Evolutionary conservation across 2,329 filamentous ascomycete species (phyloP), one percentile per base, ranked within the genome.

Genomic region (Colletotrichum tabaci): DNA sequence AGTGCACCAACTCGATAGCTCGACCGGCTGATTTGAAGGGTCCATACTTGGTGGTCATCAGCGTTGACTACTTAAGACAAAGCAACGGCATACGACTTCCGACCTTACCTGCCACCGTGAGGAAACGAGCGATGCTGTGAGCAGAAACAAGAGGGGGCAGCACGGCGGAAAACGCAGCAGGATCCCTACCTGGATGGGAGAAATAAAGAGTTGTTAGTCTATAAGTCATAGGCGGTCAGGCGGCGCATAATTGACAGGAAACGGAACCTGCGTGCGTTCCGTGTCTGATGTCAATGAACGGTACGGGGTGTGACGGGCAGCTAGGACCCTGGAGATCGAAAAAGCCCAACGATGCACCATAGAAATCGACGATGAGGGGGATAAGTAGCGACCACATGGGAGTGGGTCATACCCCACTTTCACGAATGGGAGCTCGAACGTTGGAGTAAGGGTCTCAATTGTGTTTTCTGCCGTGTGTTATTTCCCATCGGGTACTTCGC

Each of bases 261-360:
- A 68, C 68, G 65, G 68, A 66, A 60, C 66, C 35, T 44, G 65
- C 52, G 52, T 60, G 58, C 47, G 65, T 68, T 63, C 65, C 65
- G 52, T 71, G 46, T 60, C 53, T 68, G 52, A 42, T 47, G 49
- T 63, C 21, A 53, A 63, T 60, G 65, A 71, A 72, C 53, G 58
- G 47, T 53, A 35, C 47, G 38, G 30, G 57, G 46, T 42, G 35
- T 18, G 23, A 46, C 46, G 35, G 18, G 46, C 16, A 66, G 60
- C 58, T 60, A 72, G 53, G 69, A 72, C 69, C 69, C 69, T 72
- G 69, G 65, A 69, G 60, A 72, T 72, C 69, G 65, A 49, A 57
- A 40, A 53, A 64, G 23, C 53, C 35, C 16, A 71, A 30, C 60
- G 69, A 72, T 72, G 65, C 53, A 26, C 69, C 69, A 60, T 72